Evolutionary conservation across 192 early-diverging fungal species (phyloP), one percentile per base, ranked within the genome.

Genomic region (Linnemannia exigua): DNA sequence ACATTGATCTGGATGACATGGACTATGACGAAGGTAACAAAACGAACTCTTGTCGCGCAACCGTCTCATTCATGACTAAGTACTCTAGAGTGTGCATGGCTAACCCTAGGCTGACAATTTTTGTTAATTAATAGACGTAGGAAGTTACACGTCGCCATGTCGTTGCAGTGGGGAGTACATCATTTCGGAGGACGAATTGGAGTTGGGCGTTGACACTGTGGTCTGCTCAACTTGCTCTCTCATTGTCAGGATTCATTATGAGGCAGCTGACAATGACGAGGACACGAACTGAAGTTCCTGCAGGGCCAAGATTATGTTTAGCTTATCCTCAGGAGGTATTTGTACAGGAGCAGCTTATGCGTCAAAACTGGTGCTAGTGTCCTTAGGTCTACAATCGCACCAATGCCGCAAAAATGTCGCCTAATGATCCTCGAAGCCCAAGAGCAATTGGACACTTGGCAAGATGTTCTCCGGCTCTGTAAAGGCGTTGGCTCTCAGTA

Each of bases 1-100:
- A 95, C 41, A 89, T 97, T 33, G 95, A 96, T 85, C 76, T 97
- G 74, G 96, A 97, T 75, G 94, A 95, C 35, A 96, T 97, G 96
- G 93, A 93, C 3, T 95, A 91, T 54, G 88, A 94, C 70, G 91
- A 94, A 76, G 87, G 89, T 52, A 69, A 7, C 15, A 9, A 71
- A 3, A 8, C 19, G 31, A 3, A 2, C 9, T 12, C 20, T n/a
- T 37, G 15, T 50, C 35, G 12, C n/a, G n/a, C n/a, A n/a, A n/a
- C n/a, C n/a, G n/a, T n/a, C 22, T 4, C 15, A 3, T 9, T 74
- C 54, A 17, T 54, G 52, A 15, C 28, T 14, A 22, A 3, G 25
- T 61, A 19, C 9, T 80, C 35, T 12, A 36, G 14, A 72, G 41
- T 7, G 25, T 16, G 37, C n/a, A 36, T 8, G 6, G 17, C 33